Conservation (phyloP, 139 green algal species). For the Chlorella sp. region DNA sequence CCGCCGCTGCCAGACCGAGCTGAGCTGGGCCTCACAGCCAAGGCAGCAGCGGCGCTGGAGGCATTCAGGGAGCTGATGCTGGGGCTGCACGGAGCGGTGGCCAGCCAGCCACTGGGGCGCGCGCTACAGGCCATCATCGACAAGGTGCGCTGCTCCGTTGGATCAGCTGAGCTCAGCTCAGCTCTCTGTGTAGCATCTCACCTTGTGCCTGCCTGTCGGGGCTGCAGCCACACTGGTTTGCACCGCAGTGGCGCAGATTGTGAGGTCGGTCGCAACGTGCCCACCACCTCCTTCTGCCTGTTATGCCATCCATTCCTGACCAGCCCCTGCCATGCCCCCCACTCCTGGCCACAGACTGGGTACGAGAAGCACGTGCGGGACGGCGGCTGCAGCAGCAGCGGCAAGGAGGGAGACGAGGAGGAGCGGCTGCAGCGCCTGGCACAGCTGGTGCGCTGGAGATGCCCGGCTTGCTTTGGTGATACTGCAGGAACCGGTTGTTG, state of each 20-base stretch:
- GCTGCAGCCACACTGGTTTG: too few species aligned
- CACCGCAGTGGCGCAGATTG: too few species aligned
- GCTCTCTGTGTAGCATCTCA: too few species aligned
- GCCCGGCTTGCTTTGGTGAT: too few species aligned
- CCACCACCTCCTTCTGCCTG: too few species aligned
- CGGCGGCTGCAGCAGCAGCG: slow-evolving; percentile 4
- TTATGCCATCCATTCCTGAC: background rate
- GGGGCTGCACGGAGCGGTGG: background rate
- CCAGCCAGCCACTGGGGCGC: slow-evolving; percentile 5
- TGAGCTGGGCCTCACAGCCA: slow-evolving; percentile 38
- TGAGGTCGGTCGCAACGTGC: too few species aligned
- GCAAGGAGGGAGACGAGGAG: slow-evolving; percentile 25
- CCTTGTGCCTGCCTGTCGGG: too few species aligned
- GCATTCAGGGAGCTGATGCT: slow-evolving; percentile 35
- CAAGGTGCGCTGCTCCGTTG: slow-evolving; percentile 6
- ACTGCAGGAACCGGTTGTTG: too few species aligned
- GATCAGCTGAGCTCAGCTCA: too few species aligned
- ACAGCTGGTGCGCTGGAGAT: slow-evolving; percentile 15
- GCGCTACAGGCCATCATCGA: slow-evolving; percentile 28
- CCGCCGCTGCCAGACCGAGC: slow-evolving; percentile 28
- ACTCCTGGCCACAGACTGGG: background rate
- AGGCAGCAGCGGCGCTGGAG: slow-evolving; percentile 27
- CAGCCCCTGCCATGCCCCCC: background rate
- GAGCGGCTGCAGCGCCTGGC: slow-evolving; percentile 18
- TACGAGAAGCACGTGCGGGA: slow-evolving; percentile 45